Evolutionary conservation across 176 grass and related monocot species (phyloP).

Genomic region (Thalia dealbata): DNA sequence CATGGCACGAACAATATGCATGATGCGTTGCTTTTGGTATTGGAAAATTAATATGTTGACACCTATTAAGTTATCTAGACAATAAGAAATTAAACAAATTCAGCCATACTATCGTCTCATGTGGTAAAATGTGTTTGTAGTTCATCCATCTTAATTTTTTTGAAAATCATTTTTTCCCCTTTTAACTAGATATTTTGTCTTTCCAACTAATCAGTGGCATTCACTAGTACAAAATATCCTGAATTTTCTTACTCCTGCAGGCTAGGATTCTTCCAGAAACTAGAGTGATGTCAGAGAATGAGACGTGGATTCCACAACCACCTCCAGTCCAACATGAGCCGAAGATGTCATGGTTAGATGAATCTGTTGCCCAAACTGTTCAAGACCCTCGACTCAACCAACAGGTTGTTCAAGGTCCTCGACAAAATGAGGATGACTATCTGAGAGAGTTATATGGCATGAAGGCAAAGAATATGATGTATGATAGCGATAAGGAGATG

Average conservation of each 20-base stretch:
- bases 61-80: no score
- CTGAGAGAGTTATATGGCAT: conserved; percentile 63
- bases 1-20: no score
- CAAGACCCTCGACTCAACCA: conserved; percentile 30
- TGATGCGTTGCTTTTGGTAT: no score
- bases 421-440: conserved; percentile 54
- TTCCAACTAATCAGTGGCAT: neutral
- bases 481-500: conserved; percentile 65
- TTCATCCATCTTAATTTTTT: no score
- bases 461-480: conserved; percentile 31
- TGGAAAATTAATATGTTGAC: no score
- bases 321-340: conserved; percentile 1
- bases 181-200: neutral
- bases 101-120: no score
- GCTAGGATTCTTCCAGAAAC: conserved; percentile 57
- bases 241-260: conserved; percentile 30
- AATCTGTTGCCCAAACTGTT: conserved; percentile 17
- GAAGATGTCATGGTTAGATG: conserved; percentile 22
- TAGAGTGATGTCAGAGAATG: conserved; percentile 16
- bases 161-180: no score
- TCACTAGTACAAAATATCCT: neutral
- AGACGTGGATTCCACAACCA: conserved; percentile 32
- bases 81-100: no score
- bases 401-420: conserved; percentile 24
- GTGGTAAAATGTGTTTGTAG: no score